Conservation (phyloP, 73 alveolate genomes). For the Stentor coeruleus region DNA sequence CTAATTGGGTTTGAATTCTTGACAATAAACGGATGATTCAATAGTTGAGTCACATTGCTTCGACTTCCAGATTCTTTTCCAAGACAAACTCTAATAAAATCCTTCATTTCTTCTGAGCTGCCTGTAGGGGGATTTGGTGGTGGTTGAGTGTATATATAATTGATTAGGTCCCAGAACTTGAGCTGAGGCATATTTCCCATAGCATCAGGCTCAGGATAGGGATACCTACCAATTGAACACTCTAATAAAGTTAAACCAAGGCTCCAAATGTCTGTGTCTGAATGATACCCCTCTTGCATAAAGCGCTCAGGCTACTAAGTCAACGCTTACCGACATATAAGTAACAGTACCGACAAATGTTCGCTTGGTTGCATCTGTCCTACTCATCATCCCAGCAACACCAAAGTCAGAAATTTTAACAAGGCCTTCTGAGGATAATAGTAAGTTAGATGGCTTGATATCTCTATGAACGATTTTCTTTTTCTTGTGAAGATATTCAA, state of each 20-base stretch:
- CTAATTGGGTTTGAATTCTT: slow-evolving; percentile 13
- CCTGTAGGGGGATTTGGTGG: slow-evolving; percentile 44
- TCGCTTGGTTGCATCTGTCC: slow-evolving; percentile 42
- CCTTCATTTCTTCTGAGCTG: slow-evolving; percentile 30
- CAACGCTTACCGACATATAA: slow-evolving; percentile 71
- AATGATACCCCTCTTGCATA: slow-evolving; percentile 73
- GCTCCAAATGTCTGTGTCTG: slow-evolving; percentile 95
- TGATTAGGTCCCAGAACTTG: slow-evolving; percentile 52
- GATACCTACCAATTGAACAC: slow-evolving; percentile 91
- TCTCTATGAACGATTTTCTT: slow-evolving; percentile 89
- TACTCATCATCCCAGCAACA: slow-evolving; percentile 62
- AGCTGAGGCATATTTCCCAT: slow-evolving; percentile 36
- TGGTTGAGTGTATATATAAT: slow-evolving; percentile 30
- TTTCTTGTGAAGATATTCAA: slow-evolving; percentile 73
- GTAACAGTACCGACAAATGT: slow-evolving; percentile 88
- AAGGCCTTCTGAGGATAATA: slow-evolving; percentile 70
- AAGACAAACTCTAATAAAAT: slow-evolving; percentile 37
- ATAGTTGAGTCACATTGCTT: slow-evolving; percentile 35
- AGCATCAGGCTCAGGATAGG: slow-evolving; percentile 57
- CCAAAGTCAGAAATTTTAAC: slow-evolving; percentile 95
- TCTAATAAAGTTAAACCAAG: slow-evolving; percentile 88
- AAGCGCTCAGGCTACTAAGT: slow-evolving; percentile 84
- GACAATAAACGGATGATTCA: slow-evolving; percentile 31
- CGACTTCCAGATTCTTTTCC: slow-evolving; percentile 48
- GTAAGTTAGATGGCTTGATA: slow-evolving; percentile 85